phyloP scores from a whole-genome alignment of 805 yeast species.

The Scheffersomyces ergatensis region DNA sequence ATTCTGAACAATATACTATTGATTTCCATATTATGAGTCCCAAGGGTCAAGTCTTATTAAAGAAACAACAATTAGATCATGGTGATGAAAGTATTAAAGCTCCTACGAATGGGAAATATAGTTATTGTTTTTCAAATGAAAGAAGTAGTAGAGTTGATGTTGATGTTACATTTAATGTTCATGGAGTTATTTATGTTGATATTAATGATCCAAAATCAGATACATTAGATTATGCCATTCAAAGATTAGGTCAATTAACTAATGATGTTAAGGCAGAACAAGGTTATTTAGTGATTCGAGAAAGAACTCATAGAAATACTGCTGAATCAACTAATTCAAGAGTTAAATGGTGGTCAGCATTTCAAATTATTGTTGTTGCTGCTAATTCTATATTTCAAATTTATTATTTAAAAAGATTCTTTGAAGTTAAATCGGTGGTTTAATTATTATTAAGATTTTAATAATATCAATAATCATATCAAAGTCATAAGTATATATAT shows the following conservation, averaged over 20 bases:
- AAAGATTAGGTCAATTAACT: constrained; percentile 69
- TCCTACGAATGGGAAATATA: constrained; percentile 65
- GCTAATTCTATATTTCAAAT: constrained; percentile 90
- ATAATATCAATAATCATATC: no score
- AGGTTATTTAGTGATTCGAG: constrained; percentile 90
- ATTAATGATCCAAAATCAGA: constrained; percentile 72
- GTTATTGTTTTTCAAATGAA: constrained; percentile 91
- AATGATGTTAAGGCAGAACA: constrained; percentile 90
- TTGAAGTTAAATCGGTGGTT: constrained; percentile 89
- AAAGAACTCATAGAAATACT: constrained; percentile 96
- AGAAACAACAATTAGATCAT: constrained; percentile 61
- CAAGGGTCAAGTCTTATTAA: constrained; percentile 47
- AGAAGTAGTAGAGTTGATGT: constrained; percentile 67
- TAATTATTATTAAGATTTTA: no score
- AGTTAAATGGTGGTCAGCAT: constrained; percentile 96
- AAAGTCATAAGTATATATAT: no score
- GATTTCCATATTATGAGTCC: constrained; percentile 57
- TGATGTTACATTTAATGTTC: constrained; percentile 93
- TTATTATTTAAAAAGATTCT: constrained; percentile 88
- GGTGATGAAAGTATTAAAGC: constrained; percentile 77
- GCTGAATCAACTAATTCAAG: constrained; percentile 97
- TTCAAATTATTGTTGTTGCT: constrained; percentile 84
- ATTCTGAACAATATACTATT: constrained; percentile 59
- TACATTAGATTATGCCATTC: constrained; percentile 80
- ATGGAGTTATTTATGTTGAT: constrained; percentile 86